Percentiles rank a stretch among this genome's conserved stretches.
Conservation (phyloP, 495 filamentous ascomycete genomes). For the Tuber calosporum region DNA sequence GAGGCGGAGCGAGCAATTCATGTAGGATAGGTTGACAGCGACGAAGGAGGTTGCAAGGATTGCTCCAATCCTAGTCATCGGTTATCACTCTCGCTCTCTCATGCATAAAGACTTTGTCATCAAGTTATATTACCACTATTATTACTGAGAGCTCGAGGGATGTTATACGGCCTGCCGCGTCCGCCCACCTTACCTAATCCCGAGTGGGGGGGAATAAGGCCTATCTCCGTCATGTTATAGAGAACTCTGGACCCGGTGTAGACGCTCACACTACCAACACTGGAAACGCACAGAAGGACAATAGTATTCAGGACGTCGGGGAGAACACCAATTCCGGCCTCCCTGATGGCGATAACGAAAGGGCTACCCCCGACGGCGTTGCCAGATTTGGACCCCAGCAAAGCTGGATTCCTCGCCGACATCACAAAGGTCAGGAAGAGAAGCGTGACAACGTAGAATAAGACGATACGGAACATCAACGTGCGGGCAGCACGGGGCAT, state of each 20-base stretch:
- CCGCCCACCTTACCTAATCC: slow-evolving; percentile 20
- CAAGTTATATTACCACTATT: not conserved
- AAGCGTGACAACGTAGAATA: slow-evolving; percentile 68
- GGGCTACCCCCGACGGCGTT: slow-evolving; percentile 57
- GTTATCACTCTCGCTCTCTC: not conserved
- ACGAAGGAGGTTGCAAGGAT: slow-evolving; percentile 19
- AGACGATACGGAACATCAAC: slow-evolving; percentile 55
- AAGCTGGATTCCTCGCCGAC: slow-evolving; percentile 49
- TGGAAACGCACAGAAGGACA: slow-evolving; percentile 51
- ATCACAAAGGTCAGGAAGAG: slow-evolving; percentile 69
- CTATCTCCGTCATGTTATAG: slow-evolving; percentile 40
- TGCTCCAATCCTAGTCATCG: slow-evolving; percentile 13
- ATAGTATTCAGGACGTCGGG: slow-evolving; percentile 68
- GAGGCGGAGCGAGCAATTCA: slow-evolving; percentile 25
- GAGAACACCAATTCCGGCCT: slow-evolving; percentile 59
- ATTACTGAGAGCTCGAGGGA: not conserved
- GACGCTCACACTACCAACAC: slow-evolving; percentile 42
- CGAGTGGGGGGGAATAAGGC: slow-evolving; percentile 28
- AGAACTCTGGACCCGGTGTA: slow-evolving; percentile 43
- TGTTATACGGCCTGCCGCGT: slow-evolving; percentile 22
- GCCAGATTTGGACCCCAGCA: slow-evolving; percentile 49
- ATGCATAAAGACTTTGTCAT: not conserved
- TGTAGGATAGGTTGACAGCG: slow-evolving; percentile 22
- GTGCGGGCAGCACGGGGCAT: slow-evolving; percentile 49
- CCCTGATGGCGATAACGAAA: slow-evolving; percentile 63